phyloP scores from a whole-genome alignment of 768 basidiomycete species.

The Leccinum barrowsii region DNA sequence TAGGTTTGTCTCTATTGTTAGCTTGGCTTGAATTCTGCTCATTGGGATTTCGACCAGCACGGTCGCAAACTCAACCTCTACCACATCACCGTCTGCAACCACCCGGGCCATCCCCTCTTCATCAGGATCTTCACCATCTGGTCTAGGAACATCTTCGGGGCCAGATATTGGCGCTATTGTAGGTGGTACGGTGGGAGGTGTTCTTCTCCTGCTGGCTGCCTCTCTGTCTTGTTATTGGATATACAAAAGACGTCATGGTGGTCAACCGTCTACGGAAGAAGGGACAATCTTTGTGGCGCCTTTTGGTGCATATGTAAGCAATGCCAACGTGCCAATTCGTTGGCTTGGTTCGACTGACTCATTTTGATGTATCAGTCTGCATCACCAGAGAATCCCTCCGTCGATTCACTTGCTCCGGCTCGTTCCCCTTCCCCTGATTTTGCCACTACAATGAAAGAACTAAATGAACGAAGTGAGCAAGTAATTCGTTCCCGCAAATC shows the following conservation, averaged over 20 bases:
- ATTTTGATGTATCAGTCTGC: not conserved
- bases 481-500: not conserved
- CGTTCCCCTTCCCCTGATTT: not conserved
- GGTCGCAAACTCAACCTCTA: not conserved
- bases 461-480: not conserved
- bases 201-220: not conserved
- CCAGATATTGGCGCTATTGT: constrained; percentile 1
- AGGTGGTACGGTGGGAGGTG: constrained; percentile 9
- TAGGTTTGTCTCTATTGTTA: constrained; percentile 4
- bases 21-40: not conserved
- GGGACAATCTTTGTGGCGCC: not conserved
- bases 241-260: not conserved
- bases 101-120: not conserved
- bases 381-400: not conserved
- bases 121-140: not conserved
- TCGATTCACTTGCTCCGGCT: not conserved
- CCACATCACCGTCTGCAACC: not conserved
- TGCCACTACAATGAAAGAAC: too few relatives aligned
- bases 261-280: not conserved
- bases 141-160: not conserved
- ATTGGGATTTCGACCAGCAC: constrained; percentile 1
- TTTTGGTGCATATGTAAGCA: not conserved
- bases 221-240: not conserved
- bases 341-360: not conserved
- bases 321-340: not conserved